Evolutionary conservation across 2,329 filamentous ascomycete genomes (phyloP).

Genomic region (Xylariaceae sp.): DNA sequence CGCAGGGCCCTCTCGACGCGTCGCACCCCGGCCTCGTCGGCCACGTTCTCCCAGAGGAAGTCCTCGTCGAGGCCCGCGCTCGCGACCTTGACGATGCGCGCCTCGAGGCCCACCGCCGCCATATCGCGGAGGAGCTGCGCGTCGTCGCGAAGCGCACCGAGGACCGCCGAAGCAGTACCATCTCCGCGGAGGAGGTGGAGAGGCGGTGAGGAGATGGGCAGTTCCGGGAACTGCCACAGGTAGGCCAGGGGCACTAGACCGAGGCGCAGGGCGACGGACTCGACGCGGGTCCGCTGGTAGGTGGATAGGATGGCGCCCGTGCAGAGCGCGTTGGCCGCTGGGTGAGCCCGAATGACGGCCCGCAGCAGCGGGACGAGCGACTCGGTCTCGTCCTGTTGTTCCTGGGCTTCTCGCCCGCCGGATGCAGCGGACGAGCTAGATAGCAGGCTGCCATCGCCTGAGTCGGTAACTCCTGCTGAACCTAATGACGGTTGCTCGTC

Average conservation of each 20-base stretch:
- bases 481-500: slow-evolving; percentile 12
- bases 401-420: slow-evolving; percentile 15
- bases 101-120: slow-evolving; percentile 74
- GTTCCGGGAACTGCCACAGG: slow-evolving; percentile 85
- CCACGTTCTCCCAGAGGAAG: slow-evolving; percentile 81
- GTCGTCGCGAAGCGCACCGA: slow-evolving; percentile 41
- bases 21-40: slow-evolving; percentile 52
- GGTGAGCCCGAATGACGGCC: slow-evolving; percentile 68
- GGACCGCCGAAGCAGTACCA: slow-evolving; percentile 4
- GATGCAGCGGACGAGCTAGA: slow-evolving; percentile 6
- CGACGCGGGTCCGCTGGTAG: slow-evolving; percentile 94
- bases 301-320: slow-evolving; percentile 92
- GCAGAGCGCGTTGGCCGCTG: slow-evolving; percentile 81
- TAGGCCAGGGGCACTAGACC: slow-evolving; percentile 81
- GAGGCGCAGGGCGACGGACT: slow-evolving; percentile 85
- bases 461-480: neutral
- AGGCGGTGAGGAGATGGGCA: slow-evolving; percentile 40
- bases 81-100: slow-evolving; percentile 93
- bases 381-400: slow-evolving; percentile 79
- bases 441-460: neutral
- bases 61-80: slow-evolving; percentile 82
- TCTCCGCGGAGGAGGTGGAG: neutral
- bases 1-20: slow-evolving; percentile 57
- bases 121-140: slow-evolving; percentile 77
- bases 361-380: slow-evolving; percentile 76